phyloP scores from a whole-genome alignment of 805 yeast species.

The Kockiozyma suomiensis region DNA sequence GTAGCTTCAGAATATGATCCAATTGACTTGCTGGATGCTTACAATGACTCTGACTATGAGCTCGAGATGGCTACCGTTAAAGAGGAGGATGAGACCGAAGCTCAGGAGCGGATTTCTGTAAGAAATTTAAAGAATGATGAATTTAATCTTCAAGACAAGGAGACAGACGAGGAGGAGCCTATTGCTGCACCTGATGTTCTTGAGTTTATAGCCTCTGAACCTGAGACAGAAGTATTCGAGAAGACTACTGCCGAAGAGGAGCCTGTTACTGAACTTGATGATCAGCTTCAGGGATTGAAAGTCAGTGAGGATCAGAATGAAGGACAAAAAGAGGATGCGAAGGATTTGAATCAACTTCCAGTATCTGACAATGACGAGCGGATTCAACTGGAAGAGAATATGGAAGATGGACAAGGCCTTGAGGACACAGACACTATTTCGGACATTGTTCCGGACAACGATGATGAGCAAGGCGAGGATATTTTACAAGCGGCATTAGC shows the following conservation, averaged over 20 bases:
- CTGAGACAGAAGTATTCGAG: neutral
- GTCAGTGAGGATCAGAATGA: neutral
- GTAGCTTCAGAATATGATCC: slow-evolving; percentile 13
- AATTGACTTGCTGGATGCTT: slow-evolving; percentile 16
- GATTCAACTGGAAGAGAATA: no score
- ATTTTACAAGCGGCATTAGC: neutral
- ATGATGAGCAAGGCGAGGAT: neutral
- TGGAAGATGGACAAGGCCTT: no score
- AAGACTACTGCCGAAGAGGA: neutral
- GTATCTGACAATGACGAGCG: no score
- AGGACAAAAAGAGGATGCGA: neutral
- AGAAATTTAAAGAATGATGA: neutral
- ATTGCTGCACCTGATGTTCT: neutral
- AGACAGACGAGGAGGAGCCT: neutral
- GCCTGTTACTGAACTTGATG: neutral
- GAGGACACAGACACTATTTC: neutral
- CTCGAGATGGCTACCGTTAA: slow-evolving; percentile 5
- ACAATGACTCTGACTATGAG: slow-evolving; percentile 1
- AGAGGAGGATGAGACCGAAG: neutral
- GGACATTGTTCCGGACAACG: neutral
- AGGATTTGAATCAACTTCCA: no score
- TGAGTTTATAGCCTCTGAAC: slow-evolving; percentile 3
- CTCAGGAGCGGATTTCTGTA: neutral
- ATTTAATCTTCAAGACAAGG: no score
- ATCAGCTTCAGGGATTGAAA: neutral